Percentiles rank a stretch among this genome's conserved stretches.
Conservation (phyloP, 2,329 filamentous ascomycete species). For the Hypoxylon sp. region DNA sequence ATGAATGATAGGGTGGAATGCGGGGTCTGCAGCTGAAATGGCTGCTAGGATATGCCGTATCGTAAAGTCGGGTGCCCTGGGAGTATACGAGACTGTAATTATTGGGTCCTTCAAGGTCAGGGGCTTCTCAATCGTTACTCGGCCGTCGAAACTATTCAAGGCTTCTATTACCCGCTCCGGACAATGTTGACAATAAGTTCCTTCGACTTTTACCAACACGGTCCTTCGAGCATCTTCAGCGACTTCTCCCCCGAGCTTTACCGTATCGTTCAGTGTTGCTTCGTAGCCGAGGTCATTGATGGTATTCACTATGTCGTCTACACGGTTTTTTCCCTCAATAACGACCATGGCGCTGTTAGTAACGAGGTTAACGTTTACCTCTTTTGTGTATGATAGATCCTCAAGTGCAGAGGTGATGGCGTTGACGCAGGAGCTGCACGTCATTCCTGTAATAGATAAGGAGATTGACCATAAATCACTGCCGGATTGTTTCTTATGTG, state of each 20-base stretch:
- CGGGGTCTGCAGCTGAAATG: conserved; percentile 5
- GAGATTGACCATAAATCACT: conserved; percentile 8
- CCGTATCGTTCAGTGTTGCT: conserved; percentile 1
- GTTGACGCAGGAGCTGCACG: conserved; percentile 15
- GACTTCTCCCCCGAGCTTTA: conserved; percentile 2
- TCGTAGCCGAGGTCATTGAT: conserved; percentile 13
- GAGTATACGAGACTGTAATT: conserved; percentile 5
- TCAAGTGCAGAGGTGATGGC: conserved; percentile 11
- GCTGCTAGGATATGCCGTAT: conserved; percentile 20
- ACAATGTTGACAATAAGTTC: conserved; percentile 18
- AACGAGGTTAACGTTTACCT: conserved; percentile 18
- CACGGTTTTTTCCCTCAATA: conserved; percentile 1
- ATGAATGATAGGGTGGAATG: conserved; percentile 5
- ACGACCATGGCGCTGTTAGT: conserved; percentile 13
- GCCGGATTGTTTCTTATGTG: background rate
- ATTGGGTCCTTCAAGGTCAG: conserved; percentile 6
- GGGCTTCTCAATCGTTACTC: conserved; percentile 2
- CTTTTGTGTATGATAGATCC: conserved; percentile 1
- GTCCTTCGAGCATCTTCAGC: background rate
- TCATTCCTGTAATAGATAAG: conserved; percentile 20
- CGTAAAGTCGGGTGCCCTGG: conserved; percentile 7
- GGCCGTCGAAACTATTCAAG: background rate
- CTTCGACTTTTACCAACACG: conserved; percentile 12
- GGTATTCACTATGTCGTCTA: conserved; percentile 4
- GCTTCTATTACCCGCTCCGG: conserved; percentile 14